Base-by-base conservation (phyloP, 2,329 filamentous ascomycete genomes). In the Mollisiaceae sp. region DNA sequence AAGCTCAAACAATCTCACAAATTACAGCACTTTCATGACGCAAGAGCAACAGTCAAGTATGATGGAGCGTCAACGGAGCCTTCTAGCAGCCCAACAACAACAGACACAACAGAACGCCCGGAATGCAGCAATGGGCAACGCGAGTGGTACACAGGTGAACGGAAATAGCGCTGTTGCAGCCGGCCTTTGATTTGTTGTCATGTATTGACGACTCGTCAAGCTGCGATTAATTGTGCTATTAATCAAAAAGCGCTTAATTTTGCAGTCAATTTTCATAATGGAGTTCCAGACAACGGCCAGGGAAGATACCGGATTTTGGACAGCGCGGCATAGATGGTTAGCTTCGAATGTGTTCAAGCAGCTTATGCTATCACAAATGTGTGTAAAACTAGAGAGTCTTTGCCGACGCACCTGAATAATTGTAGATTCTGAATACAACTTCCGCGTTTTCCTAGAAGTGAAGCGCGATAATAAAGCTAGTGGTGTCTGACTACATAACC, bases 41-140 rank as follows among this genome's bases (percentile, higher is more conserved):
- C 65, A 69, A 20, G 73, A 73, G 62, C 69, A 78, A 62, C 77
- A 79, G 56, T 69, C 73, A 27, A 71, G 67, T 50, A 75, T 79
- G 69, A 73, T 78, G 68, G 77, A 78, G 39, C 72, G 75, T 35
- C 76, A 78, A 63, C 71, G 75, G 36, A 76, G 74, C 57, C 75
- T 77, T 57, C 60, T 78, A n/a, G 75, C 75, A 20, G 70, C 73
- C 59, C 77, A 78, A 59, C 75, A 75, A 64, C 63, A 60, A 38
- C 43, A 59, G 15, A 63, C 69, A 15, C 75, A 76, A 47, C 70
- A 74, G 55, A 69, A 73, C 55, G 75, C 74, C 52, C 71, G 74
- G 65, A 72, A 65, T 63, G 70, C 70, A 27, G 65, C 71, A 32
- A 65, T 73, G 60, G 70, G 66, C 24, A 70, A 72, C 45, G 67